Evolutionary conservation across 495 filamentous ascomycete species (phyloP), one percentile per base, ranked within the genome.

Genomic region (Aspergillus nanangensis): DNA sequence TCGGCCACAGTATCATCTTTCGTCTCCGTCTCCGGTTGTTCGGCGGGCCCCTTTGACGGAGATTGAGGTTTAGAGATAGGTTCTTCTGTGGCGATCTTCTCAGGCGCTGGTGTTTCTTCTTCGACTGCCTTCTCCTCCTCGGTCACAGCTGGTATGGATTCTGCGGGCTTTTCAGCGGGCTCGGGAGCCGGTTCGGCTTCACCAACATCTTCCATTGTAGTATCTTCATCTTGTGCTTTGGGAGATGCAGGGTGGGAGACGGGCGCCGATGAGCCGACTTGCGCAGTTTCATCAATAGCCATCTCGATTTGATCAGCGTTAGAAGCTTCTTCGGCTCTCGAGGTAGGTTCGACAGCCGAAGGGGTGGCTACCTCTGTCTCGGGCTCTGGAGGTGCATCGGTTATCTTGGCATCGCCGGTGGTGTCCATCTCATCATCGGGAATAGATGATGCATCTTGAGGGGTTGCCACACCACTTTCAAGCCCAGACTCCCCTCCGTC

Each of bases 401-500:
- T 65, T 63, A 70, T 69, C 21, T 69, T 73, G 4, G 65, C 65
- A 60, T 79, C 79, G 32, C 53, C 60, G n/a, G 69, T 67, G 9
- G 69, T 64, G 34, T 75, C 66, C 52, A 72, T 59, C 8, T 76
- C 72, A 8, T 70, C 65, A 29, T 83, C 76, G 29, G 67, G 65
- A 25, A 77, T 61, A 14, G 70, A 78, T 11, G 71, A 78, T 9
- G 61, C 69, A 3, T 72, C 70, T 39, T 66, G 59, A 10, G 74
- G 78, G 2, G 81, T 82, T 4, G 70, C 72, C 34, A 76, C 74
- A 8, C 80, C 77, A 55, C 80, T 85, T 29, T 84, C 81, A 24
- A 77, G 64, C 9, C 84, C 84, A 52, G 81, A 84, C 42, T 88
- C 86, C 2, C 75, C 60, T 24, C 71, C 66, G 38, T 83, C 79